phyloP scores from a whole-genome alignment of 2,329 filamentous ascomycete genomes.

The Colletotrichum tropicale region DNA sequence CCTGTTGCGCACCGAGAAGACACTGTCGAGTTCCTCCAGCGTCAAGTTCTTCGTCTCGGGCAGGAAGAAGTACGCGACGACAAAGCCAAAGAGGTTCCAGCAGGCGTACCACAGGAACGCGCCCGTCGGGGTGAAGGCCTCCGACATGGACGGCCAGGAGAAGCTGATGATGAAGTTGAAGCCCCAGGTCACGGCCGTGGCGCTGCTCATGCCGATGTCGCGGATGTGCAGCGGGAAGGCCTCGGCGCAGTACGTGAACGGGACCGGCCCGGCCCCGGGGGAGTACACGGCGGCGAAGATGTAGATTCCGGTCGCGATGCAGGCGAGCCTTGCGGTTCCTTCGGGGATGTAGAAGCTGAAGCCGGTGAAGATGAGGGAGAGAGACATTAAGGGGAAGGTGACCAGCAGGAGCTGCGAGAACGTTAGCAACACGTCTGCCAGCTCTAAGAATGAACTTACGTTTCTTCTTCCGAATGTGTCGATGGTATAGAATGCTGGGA shows the following conservation, averaged over 20 bases:
- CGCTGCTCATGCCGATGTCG: conserved; percentile 55
- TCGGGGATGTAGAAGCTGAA: conserved; percentile 50
- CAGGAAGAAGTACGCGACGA: conserved; percentile 36
- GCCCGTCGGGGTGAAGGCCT: conserved; percentile 31
- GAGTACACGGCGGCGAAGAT: conserved; percentile 46
- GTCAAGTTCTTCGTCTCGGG: conserved; percentile 40
- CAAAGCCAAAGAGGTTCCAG: conserved; percentile 38
- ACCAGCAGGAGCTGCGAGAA: conserved; percentile 44
- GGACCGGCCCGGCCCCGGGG: conserved; percentile 61
- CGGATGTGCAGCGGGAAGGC: conserved; percentile 62
- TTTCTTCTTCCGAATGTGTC: conserved; percentile 63
- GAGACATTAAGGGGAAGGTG: conserved; percentile 62
- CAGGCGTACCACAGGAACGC: conserved; percentile 44
- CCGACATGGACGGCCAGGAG: conserved; percentile 31
- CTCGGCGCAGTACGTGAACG: conserved; percentile 65
- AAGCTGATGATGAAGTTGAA: conserved; percentile 44
- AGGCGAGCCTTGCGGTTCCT: conserved; percentile 28
- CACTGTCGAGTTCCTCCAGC: conserved; percentile 36
- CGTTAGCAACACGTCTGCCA: background rate
- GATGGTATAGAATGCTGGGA: conserved; percentile 63
- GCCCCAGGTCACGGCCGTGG: conserved; percentile 44
- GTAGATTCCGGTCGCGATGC: conserved; percentile 42
- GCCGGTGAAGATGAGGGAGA: conserved; percentile 58
- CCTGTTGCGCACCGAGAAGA: conserved; percentile 34
- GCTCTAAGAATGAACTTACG: conserved; percentile 27